Conservation (phyloP, 1,284 basidiomycete species). For the Trichosporon coremiiforme region DNA sequence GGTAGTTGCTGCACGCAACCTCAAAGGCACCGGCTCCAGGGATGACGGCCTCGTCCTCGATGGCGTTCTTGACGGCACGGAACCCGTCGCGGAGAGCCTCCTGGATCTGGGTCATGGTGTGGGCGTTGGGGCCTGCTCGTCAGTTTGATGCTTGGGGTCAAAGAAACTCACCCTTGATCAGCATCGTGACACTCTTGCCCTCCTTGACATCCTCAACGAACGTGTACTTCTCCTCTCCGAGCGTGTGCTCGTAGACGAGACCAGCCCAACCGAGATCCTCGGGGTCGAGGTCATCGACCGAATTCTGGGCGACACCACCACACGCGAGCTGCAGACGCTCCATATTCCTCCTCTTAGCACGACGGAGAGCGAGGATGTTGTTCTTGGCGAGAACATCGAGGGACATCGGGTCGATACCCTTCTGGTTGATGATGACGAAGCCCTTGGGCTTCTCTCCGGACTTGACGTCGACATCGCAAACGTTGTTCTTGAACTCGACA, state of each 20-base stretch:
- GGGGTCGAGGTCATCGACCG: slow-evolving; percentile 91
- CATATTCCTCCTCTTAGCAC: slow-evolving; percentile 98
- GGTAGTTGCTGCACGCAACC: slow-evolving; percentile 84
- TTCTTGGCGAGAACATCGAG: slow-evolving; percentile 96
- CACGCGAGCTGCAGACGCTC: slow-evolving; percentile 91
- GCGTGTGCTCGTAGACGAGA: slow-evolving; percentile 97
- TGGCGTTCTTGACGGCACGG: slow-evolving; percentile 92
- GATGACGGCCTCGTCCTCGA: slow-evolving; percentile 85
- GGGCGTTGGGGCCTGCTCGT: slow-evolving; percentile 75
- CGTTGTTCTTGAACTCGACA: slow-evolving; percentile 92
- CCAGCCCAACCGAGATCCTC: slow-evolving; percentile 95
- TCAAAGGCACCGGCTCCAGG: slow-evolving; percentile 98
- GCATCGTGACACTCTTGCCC: slow-evolving; percentile 93
- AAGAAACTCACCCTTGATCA: slow-evolving; percentile 76
- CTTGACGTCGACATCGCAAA: slow-evolving; percentile 89
- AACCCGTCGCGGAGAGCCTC: slow-evolving; percentile 96
- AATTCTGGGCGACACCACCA: slow-evolving; percentile 95
- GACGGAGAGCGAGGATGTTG: slow-evolving; percentile 88
- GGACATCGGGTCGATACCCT: slow-evolving; percentile 97
- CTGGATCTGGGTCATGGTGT: slow-evolving; percentile 95
- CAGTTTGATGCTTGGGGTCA: neutral
- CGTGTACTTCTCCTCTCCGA: slow-evolving; percentile 98
- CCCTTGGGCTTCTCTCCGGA: slow-evolving; percentile 66
- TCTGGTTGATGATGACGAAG: slow-evolving; percentile 98
- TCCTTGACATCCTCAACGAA: slow-evolving; percentile 96